These are phyloP conservation scores for Chamaenerion angustifolium DNA, from an alignment of 345 rosid genomes.

Conservation along the genomic window DNA sequence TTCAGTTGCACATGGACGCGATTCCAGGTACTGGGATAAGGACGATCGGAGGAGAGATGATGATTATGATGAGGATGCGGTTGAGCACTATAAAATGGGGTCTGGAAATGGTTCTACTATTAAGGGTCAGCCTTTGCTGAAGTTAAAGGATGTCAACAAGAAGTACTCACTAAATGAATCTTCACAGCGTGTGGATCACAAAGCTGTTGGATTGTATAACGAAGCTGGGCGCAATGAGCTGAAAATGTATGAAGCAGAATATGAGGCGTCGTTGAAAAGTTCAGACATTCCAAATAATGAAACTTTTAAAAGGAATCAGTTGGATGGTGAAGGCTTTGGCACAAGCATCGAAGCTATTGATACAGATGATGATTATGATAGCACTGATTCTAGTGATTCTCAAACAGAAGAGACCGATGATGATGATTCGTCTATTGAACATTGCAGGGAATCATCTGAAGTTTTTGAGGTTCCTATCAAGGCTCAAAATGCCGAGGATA, in stretches of 20 bases:
- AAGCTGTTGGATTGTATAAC: slow-evolving; percentile 59
- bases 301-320: slow-evolving; percentile 11
- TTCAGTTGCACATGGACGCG: slow-evolving; percentile 55
- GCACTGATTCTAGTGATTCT: slow-evolving; percentile 6
- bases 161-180: slow-evolving; percentile 16
- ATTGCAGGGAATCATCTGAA: slow-evolving; percentile 18
- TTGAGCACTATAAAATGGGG: slow-evolving; percentile 18
- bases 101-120: slow-evolving; percentile 14
- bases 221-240: slow-evolving; percentile 83
- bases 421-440: slow-evolving; percentile 5
- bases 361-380: slow-evolving; percentile 27
- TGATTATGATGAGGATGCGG: slow-evolving; percentile 62
- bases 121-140: slow-evolving; percentile 10
- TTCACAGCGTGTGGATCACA: slow-evolving; percentile 15
- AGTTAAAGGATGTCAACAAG: slow-evolving; percentile 17
- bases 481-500: slow-evolving; percentile 23
- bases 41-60: slow-evolving; percentile 91
- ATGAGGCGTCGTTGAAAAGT: slow-evolving; percentile 56
- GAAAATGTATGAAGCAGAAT: slow-evolving; percentile 64
- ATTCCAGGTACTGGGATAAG: slow-evolving; percentile 87
- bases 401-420: slow-evolving; percentile 30
- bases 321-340: slow-evolving; percentile 14
- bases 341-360: slow-evolving; percentile 36
- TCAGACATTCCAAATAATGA: slow-evolving; percentile 14
- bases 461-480: slow-evolving; percentile 14